Evolutionary conservation across 2,329 filamentous ascomycete species (phyloP).

Genomic region (Curvularia spicifera): DNA sequence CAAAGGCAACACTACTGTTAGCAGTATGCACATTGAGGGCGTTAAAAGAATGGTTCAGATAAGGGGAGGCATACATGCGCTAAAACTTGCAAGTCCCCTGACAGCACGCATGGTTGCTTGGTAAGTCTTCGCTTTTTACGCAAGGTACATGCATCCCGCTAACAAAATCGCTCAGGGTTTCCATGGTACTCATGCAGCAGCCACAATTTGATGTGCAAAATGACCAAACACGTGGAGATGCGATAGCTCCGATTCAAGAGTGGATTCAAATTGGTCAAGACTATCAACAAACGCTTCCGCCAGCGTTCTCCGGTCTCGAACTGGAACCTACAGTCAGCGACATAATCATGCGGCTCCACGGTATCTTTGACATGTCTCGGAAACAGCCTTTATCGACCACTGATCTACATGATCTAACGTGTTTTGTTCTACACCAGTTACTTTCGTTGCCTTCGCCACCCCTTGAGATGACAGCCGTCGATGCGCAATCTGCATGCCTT

Average conservation of each 20-base stretch:
- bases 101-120: constrained; percentile 63
- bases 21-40: constrained; percentile 59
- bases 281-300: constrained; percentile 10
- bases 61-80: constrained; percentile 58
- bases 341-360: constrained; percentile 54
- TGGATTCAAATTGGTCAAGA: constrained; percentile 52
- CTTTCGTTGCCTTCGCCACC: constrained; percentile 36
- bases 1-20: constrained; percentile 58
- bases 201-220: constrained; percentile 63
- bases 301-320: constrained; percentile 28
- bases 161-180: constrained; percentile 58
- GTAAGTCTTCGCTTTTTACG: constrained; percentile 39
- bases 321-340: constrained; percentile 48
- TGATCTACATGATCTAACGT: constrained; percentile 62
- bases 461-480: constrained; percentile 20
- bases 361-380: constrained; percentile 51
- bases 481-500: constrained; percentile 37
- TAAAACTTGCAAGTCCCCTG: constrained; percentile 59
- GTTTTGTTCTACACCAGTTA: constrained; percentile 61
- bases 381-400: constrained; percentile 47
- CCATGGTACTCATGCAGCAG: constrained; percentile 59
- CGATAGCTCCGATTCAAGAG: constrained; percentile 57
- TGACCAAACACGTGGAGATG: constrained; percentile 57
- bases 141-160: not conserved
- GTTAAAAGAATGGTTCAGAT: constrained; percentile 58